Percentiles rank a stretch among this genome's conserved stretches.
These are phyloP conservation scores for Pholiota conissans DNA, from an alignment of 768 basidiomycete species.

Conservation along the genomic window DNA sequence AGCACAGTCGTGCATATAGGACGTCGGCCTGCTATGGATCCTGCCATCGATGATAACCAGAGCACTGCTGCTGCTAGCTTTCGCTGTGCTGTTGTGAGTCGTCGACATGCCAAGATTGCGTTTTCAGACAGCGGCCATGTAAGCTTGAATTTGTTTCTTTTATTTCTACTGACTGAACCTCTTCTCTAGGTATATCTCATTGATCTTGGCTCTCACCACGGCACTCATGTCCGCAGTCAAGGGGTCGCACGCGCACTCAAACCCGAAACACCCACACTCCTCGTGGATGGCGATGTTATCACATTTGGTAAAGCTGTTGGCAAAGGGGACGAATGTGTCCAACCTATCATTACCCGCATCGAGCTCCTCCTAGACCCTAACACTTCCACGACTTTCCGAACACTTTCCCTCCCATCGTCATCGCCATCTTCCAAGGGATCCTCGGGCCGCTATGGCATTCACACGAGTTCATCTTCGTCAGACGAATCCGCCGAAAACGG, in stretches of 20 bases:
- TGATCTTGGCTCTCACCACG: constrained; percentile 76
- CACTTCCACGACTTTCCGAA: background rate
- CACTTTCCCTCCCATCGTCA: constrained; percentile 9
- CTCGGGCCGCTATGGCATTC: constrained; percentile 67
- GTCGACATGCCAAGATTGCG: constrained; percentile 75
- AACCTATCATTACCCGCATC: constrained; percentile 62
- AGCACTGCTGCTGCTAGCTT: constrained; percentile 59
- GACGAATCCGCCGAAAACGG: constrained; percentile 21
- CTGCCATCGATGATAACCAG: constrained; percentile 34
- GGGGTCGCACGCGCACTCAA: constrained; percentile 47
- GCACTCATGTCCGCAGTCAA: constrained; percentile 62
- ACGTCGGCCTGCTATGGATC: constrained; percentile 57
- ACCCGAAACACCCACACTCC: constrained; percentile 54
- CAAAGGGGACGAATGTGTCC: constrained; percentile 57
- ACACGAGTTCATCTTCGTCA: constrained; percentile 27
- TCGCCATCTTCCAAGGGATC: constrained; percentile 25
- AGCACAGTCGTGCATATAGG: constrained; percentile 63
- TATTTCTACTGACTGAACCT: constrained; percentile 19
- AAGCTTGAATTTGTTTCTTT: constrained; percentile 24
- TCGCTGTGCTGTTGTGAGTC: constrained; percentile 76
- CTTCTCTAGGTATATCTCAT: constrained; percentile 64
- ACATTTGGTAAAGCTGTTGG: constrained; percentile 81
- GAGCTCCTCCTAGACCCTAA: constrained; percentile 45
- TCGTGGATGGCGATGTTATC: constrained; percentile 67
- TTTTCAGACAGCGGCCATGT: constrained; percentile 74